Evolutionary conservation across 2,329 filamentous ascomycete genomes (phyloP).

Genomic region (Niveomyces coronatus): DNA sequence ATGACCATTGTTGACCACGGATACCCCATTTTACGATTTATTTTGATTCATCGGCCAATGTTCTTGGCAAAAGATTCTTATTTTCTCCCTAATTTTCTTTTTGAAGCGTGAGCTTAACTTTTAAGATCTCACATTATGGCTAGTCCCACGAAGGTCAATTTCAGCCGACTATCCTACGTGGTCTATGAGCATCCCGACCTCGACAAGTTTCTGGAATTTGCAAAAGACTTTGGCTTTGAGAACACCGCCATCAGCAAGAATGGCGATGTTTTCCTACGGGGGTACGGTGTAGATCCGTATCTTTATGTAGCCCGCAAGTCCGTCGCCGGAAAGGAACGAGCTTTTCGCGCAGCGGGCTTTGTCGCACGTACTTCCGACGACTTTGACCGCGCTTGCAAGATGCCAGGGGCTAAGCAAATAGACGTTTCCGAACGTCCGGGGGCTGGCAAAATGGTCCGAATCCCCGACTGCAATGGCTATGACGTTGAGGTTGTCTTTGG

Average conservation of each 20-base stretch:
- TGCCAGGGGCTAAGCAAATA: conserved; percentile 5
- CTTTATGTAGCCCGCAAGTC: conserved; percentile 30
- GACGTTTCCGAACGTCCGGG: conserved; percentile 6
- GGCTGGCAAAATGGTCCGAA: conserved; percentile 21
- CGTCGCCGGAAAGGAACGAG: conserved; percentile 12
- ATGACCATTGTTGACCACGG: too few species aligned
- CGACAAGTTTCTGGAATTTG: conserved; percentile 16
- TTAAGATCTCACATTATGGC: too few species aligned
- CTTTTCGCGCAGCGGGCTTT: conserved; percentile 19
- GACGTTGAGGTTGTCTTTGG: conserved; percentile 19
- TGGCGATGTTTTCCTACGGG: conserved; percentile 34
- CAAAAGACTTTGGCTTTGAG: conserved; percentile 20
- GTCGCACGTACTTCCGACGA: conserved; percentile 15
- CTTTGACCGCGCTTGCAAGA: conserved; percentile 9
- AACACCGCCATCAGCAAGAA: conserved; percentile 12
- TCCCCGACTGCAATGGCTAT: too few species aligned
- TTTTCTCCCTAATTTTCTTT: too few species aligned
- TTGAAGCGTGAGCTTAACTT: too few species aligned
- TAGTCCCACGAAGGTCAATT: too few species aligned
- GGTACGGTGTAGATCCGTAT: conserved; percentile 40
- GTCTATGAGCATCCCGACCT: conserved; percentile 18
- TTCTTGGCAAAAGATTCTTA: too few species aligned
- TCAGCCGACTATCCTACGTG: too few species aligned
- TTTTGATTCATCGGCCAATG: too few species aligned
- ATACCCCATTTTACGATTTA: too few species aligned